Evolutionary conservation across 2,329 filamentous ascomycete genomes (phyloP), one percentile per base, ranked within the genome.

Genomic region (Pestalotiopsis sp.): DNA sequence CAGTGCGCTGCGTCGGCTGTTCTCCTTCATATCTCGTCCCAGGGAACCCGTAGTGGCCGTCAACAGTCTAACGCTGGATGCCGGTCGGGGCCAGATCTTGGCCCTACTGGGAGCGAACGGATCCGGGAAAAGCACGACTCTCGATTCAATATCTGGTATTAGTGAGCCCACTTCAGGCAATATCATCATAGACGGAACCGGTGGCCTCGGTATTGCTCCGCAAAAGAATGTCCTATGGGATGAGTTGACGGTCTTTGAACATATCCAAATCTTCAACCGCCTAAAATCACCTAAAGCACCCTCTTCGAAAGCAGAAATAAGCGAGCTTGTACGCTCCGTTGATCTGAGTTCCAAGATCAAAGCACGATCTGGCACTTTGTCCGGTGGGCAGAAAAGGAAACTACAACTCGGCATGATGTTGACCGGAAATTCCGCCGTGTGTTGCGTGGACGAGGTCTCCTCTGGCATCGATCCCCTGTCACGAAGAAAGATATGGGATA

Each of bases 191-290:
- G 90, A 94, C 71, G 91, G 90, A 0, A 90, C 89, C 10, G 92
- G 92, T 10, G 93, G 93, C 0, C 85, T 98, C 22, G 94, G 94
- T 14, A 90, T 97, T 56, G 95, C 94, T 67, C 94, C 94, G 0
- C 94, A 98, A 77, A 94, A 95, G 83, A 98, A 98, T 73, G 94
- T 98, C 5, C 85, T 98, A 39, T 98, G 94, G 94, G 92, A 95
- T 72, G 91, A 94, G 68, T 81, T 98, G 66, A 97, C 92, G 0
- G 94, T 97, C 0, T 88, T 90, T 73, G 94, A 97, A 78, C 94
- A 97, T 74, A 89, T 97, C 17, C 81, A 82, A 10, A 92, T 97
- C 63, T 97, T 97, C 82, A 95, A 96, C 77, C 85, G 85, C 59
- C 84, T 98, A 62, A 98, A 98, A 75, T 87, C 91, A 0, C 86